These are phyloP conservation scores for Lupinus albus DNA, from an alignment of 306 rosid species.

Conservation along the genomic window DNA sequence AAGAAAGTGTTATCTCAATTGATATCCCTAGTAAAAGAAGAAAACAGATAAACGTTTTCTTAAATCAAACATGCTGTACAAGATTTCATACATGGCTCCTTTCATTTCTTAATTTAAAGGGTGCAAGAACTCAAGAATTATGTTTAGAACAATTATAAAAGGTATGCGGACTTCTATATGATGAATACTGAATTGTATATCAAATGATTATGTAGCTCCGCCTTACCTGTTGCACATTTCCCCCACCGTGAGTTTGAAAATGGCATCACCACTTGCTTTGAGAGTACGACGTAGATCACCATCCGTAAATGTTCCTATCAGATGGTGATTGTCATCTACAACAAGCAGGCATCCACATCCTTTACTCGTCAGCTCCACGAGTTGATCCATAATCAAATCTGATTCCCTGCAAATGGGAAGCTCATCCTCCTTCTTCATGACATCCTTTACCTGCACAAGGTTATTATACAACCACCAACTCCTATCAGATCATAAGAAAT, in stretches of 20 bases:
- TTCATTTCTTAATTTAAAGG: neutral
- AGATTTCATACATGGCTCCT: neutral
- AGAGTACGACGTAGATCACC: slow-evolving; percentile 98
- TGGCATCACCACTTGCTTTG: slow-evolving; percentile 86
- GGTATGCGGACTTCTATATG: neutral
- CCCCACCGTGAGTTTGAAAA: slow-evolving; percentile 87
- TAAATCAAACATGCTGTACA: neutral
- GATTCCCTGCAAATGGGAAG: slow-evolving; percentile 86
- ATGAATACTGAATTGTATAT: slow-evolving; percentile 12
- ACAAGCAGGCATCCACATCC: slow-evolving; percentile 97
- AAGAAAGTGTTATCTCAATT: slow-evolving; percentile 26
- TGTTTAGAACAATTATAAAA: neutral
- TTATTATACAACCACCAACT: slow-evolving; percentile 29
- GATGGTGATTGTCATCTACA: slow-evolving; percentile 55
- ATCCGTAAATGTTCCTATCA: slow-evolving; percentile 91
- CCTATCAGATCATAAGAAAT: neutral
- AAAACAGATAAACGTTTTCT: no score
- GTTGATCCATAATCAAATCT: slow-evolving; percentile 88
- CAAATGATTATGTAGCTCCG: neutral
- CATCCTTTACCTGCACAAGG: slow-evolving; percentile 72
- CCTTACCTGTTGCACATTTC: slow-evolving; percentile 88
- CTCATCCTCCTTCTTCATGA: slow-evolving; percentile 90
- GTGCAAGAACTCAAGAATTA: slow-evolving; percentile 5
- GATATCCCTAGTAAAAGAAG: neutral
- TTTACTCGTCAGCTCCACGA: slow-evolving; percentile 84